Conservation (phyloP, 345 rosid species). For the Rhizophora mangle region DNA sequence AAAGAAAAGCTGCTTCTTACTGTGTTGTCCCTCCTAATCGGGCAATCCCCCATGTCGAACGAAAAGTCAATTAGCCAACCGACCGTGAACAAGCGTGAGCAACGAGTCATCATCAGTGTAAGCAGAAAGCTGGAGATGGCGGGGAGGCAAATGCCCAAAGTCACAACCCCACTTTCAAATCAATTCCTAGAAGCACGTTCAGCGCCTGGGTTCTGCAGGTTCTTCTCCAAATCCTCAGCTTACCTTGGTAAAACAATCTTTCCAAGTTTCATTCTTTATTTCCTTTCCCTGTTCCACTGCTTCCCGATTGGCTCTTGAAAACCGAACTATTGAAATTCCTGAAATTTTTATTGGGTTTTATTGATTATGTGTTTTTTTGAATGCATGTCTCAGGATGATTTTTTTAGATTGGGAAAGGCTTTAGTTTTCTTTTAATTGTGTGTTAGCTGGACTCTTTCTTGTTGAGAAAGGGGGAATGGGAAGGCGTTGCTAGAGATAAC, state of each 20-base stretch:
- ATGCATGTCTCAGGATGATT: neutral
- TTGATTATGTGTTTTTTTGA: neutral
- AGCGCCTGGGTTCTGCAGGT: no score
- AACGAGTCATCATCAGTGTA: no score
- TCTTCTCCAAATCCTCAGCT: neutral
- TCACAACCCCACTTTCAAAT: constrained; percentile 18
- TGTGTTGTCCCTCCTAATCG: no score
- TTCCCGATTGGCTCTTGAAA: no score
- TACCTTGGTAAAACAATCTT: constrained; percentile 40
- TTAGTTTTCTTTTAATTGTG: neutral
- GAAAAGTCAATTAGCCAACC: no score
- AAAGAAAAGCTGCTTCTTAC: no score
- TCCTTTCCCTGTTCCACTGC: constrained; percentile 3
- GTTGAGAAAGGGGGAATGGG: no score
- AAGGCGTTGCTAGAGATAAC: no score
- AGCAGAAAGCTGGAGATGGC: constrained; percentile 34
- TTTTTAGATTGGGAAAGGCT: neutral
- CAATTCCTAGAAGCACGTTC: constrained; percentile 1
- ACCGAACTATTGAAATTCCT: neutral
- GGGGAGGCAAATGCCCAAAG: constrained; percentile 40
- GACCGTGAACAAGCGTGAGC: no score
- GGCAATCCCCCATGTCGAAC: no score
- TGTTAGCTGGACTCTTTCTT: no score
- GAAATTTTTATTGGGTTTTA: neutral
- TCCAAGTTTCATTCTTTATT: neutral